A percentile compares a stretch with the other conserved stretches of the same genome.
phyloP scores from a whole-genome alignment of 768 basidiomycete genomes.

The Tricholoma saponaceum region DNA sequence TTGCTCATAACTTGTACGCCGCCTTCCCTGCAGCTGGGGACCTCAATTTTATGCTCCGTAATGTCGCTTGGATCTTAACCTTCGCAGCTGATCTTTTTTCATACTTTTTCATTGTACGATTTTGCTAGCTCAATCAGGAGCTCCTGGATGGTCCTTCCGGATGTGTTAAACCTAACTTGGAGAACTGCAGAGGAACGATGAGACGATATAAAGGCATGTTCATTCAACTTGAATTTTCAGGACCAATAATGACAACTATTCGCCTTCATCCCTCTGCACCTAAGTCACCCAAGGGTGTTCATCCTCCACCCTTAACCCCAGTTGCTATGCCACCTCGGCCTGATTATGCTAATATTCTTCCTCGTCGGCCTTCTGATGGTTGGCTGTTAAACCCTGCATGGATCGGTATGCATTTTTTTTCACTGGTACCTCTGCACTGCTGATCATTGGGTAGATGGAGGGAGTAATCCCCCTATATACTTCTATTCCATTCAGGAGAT shows the following conservation, averaged over 20 bases:
- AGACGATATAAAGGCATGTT: background rate
- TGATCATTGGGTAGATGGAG: background rate
- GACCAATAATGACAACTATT: background rate
- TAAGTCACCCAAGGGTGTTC: background rate
- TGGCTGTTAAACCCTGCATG: background rate
- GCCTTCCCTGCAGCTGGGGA: no score
- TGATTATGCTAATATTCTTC: background rate
- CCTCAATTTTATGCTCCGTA: no score
- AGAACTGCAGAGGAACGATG: no score
- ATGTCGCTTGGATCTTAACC: no score
- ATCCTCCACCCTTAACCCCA: background rate
- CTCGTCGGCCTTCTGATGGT: background rate
- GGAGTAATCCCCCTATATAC: background rate
- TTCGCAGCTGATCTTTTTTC: no score
- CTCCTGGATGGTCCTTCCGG: no score
- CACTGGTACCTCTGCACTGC: background rate
- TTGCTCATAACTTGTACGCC: no score
- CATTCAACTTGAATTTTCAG: background rate
- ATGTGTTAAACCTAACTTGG: no score
- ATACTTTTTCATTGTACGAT: no score
- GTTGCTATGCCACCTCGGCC: background rate
- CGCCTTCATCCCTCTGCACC: background rate
- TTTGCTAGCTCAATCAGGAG: no score
- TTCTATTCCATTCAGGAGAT: background rate
- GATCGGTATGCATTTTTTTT: background rate